Evolutionary conservation across 352 stramenopile genomes (phyloP), one percentile per base, ranked within the genome.

Genomic region (Pythium folliculosum): DNA sequence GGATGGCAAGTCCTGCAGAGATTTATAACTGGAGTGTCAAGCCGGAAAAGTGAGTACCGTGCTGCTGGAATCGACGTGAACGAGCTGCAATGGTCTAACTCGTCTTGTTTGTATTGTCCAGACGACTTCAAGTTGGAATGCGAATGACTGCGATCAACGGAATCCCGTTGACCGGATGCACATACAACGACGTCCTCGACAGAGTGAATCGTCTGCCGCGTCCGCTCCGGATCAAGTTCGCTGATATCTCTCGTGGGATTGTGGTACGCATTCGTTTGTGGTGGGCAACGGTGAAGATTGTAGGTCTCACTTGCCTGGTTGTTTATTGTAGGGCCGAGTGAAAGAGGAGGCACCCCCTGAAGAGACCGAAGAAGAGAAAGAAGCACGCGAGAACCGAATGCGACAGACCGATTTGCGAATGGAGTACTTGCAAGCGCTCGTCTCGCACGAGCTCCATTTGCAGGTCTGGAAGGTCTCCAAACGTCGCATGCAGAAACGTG

Each of bases 1-100:
- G 88, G 23, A 82, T 93, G 73, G 82, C 88, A 40, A 93, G 84
- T 71, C 88, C 88, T 47, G 88, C 88, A 7, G 88, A 95, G 72
- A 92, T 95, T 63, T 96, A 96, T 77, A 96, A 96, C 69, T 96
- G 88, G 88, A 89, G 88, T 67, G 85, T 94, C 54, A 96, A 96
- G 53, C 86, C 88, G 23, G 88, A 94, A 67, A 92, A 93, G 83
- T 88, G 54, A 35, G 74, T 67, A 40, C 1, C 1, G 1, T 50
- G 12, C 2, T 44, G 38, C 25, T 21, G n/a, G 1, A 14, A n/a
- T 12, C 2, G 19, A 32, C 0, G 12, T 22, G 12, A 32, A 17
- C 27, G 14, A 49, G 25, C 43, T 44, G 9, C 12, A 21, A 50
- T 6, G 44, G 8, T 21, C 17, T 47, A 13, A 27, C 44, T 50